Evolutionary conservation across 1,284 basidiomycete genomes (phyloP), one percentile per base, ranked within the genome.

Genomic region (Irpex sp.): DNA sequence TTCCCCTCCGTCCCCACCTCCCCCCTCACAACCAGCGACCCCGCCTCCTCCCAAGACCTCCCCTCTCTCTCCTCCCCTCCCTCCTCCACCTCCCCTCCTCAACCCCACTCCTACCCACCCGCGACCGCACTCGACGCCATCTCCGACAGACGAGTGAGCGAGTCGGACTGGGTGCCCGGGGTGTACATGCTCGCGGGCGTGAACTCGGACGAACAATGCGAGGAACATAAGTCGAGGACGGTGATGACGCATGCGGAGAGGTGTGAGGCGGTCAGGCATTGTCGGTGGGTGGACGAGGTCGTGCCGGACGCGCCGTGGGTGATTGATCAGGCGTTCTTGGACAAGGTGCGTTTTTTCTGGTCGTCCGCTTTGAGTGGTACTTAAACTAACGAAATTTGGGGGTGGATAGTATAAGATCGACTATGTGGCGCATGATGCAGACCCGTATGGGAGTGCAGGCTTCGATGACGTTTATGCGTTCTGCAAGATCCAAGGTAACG

Each of bases 241-340:
- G 85, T 98, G 60, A 92, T 98, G 88, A 88, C 80, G 16, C 93
- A 96, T 67, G 82, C 85, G 1, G 96, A 99, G 77, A 85, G 96
- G 78, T 63, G 61, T 70, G 96, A 98, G 76, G 87, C 90, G 9
- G 91, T 91, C 8, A 82, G 93, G 35, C 94, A 98, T 73, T 98
- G 96, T 74, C 86, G 94, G 60, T 99, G 96, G 96, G 95, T 96
- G 0, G 96, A 99, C 74, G 91, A 98, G 74, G 90, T 99, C 56
- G 79, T 97, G 18, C 85, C 94, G n/a, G 93, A 96, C 58, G 93
- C 91, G 3, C 96, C 97, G 1, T 98, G 96, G 97, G 81, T 94
- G 47, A 82, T 98, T 62, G 87, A 91, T 67, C 82, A 88, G 64
- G 87, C 81, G 1, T 97, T 97, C 70, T 69, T 98, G 52, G 84